phyloP scores from a whole-genome alignment of 331 rosid species.

The Telfairia occidentalis region DNA sequence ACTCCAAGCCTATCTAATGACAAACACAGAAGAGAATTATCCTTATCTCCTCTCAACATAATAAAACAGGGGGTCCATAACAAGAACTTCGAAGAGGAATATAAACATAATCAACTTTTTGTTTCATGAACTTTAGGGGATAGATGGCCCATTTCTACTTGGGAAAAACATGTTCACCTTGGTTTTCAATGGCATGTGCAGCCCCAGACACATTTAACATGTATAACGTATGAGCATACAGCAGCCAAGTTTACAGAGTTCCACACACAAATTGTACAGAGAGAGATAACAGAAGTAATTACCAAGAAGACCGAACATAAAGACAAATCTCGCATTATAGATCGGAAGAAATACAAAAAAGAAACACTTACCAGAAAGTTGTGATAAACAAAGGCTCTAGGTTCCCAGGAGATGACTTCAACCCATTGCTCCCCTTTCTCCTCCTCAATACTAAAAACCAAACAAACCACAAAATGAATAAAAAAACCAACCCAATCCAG shows the following conservation, averaged over 20 bases:
- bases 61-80: not conserved
- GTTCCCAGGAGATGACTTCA: constrained; percentile 94
- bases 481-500: not conserved
- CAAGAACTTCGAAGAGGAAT: not conserved
- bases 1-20: not conserved
- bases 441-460: constrained; percentile 27
- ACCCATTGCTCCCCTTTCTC: constrained; percentile 64
- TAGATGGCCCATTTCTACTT: too few species aligned
- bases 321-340: not conserved
- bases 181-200: not conserved
- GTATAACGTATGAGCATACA: not conserved
- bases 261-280: not conserved
- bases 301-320: not conserved
- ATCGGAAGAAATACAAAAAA: not conserved
- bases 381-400: constrained; percentile 86
- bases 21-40: not conserved
- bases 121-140: too few species aligned
- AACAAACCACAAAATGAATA: not conserved
- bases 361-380: constrained; percentile 71
- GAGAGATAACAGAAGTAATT: not conserved
- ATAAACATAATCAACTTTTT: not conserved
- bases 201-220: not conserved
- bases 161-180: too few species aligned
- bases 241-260: not conserved
- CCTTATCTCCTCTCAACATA: not conserved